Base-by-base conservation (phyloP, 2,329 filamentous ascomycete species). In the Laburnicola sp. region DNA sequence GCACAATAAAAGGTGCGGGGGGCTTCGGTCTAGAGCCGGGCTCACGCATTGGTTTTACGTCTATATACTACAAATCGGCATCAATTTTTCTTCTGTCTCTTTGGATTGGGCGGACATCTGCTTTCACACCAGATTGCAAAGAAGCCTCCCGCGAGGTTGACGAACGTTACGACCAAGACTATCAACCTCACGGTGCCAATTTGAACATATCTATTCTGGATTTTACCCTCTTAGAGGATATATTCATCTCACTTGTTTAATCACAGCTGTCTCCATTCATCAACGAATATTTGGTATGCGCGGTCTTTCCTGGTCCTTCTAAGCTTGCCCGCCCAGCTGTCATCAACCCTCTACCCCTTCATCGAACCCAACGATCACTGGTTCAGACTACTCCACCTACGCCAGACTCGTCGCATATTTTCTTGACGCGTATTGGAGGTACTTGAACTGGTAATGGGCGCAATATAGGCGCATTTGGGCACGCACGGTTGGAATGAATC, bases 111-210 rank as follows among this genome's bases (percentile, higher is more conserved):
- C 55, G 59, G 66, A 58, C 48, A 48, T 58, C 50, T 65, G 51
- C 45, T 53, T 61, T 42, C 45, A 48, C 52, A 58, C 50, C 61
- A 64, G 56, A 58, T 56, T 68, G 62, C 63, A 62, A 53, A n/a
- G 59, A 57, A 48, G 42, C 57, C 51, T 49, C 53, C 62, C 64
- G 60, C 59, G 60, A 68, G 65, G 59, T 66, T 58, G 53, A 71
- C 60, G 68, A 70, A 64, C 60, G 67, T 68, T 53, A 71, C 60
- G 69, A 71, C 60, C 57, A 72, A 71, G 67, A 71, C 65, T 70
- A 71, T 71, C 57, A 60, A 61, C 69, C 69, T 65, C 67, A 71
- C 63, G 69, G 69, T 71, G 65, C 66, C 65, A 59, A 64, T 66
- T 71, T 69, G 63, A 71, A 59, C 64, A 71, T 69, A 51, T 48